Percentiles rank a stretch among this genome's conserved stretches.
These are phyloP conservation scores for Basidiobolus meristosporus DNA, from an alignment of 371 early-diverging fungal genomes.

Conservation along the genomic window DNA sequence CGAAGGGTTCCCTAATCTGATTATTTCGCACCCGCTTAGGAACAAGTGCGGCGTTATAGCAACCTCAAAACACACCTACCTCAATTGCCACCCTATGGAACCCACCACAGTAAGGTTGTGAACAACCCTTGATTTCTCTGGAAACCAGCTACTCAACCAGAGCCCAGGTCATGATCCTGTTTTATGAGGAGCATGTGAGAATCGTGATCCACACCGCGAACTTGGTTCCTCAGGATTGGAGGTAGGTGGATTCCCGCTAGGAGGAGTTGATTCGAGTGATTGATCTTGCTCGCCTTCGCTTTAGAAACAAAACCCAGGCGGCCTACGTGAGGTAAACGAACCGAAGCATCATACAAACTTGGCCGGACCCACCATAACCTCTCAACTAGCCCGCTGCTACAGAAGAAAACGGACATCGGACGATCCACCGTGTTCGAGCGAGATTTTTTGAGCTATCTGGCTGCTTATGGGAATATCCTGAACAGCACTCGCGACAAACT, in stretches of 20 bases:
- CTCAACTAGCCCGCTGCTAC: conserved; percentile 3
- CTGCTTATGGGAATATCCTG: conserved; percentile 11
- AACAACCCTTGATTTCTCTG: neutral
- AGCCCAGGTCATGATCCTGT: conserved; percentile 23
- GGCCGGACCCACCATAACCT: too few relatives aligned
- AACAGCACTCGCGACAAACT: conserved; percentile 9
- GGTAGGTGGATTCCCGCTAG: conserved; percentile 13
- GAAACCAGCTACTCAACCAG: neutral
- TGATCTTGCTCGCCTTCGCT: neutral
- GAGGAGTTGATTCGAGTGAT: neutral
- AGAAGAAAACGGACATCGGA: conserved; percentile 7
- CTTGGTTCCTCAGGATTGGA: conserved; percentile 33
- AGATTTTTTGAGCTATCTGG: conserved; percentile 25
- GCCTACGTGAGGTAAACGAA: conserved; percentile 21
- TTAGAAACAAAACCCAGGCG: conserved; percentile 29
- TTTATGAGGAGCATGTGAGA: conserved; percentile 19
- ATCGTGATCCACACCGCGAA: conserved; percentile 44
- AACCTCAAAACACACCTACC: conserved; percentile 4
- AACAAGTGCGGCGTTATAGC: neutral
- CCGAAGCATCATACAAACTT: too few relatives aligned
- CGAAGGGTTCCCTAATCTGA: neutral
- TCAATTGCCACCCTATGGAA: conserved; percentile 14
- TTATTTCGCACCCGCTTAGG: neutral
- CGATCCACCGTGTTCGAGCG: conserved; percentile 19
- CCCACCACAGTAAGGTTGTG: conserved; percentile 35